Evolutionary conservation across 352 stramenopile species (phyloP).

Genomic region (Phytophthora cryptogea): DNA sequence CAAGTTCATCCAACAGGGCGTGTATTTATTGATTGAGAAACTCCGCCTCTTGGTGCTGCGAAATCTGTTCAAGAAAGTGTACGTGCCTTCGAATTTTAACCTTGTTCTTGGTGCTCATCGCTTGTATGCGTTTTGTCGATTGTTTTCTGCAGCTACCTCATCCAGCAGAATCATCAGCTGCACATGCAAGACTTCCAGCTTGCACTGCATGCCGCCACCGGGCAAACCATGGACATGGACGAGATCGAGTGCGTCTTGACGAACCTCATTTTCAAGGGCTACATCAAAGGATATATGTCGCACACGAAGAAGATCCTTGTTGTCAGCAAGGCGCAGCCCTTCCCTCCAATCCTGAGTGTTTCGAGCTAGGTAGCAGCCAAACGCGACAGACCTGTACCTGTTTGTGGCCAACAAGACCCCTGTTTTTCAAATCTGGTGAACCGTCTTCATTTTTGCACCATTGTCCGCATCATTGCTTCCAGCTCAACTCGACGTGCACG

Average conservation of each 20-base stretch:
- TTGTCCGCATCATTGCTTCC: conserved; percentile 69
- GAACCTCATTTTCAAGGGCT: conserved; percentile 97
- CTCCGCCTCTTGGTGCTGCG: conserved; percentile 94
- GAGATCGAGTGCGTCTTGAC: conserved; percentile 97
- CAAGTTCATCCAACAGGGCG: conserved; percentile 91
- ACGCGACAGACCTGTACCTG: conserved; percentile 1
- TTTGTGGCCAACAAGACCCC: conserved; percentile 1
- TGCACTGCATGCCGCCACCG: conserved; percentile 85
- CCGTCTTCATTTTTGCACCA: conserved; percentile 52
- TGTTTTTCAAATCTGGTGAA: neutral
- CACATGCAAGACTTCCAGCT: conserved; percentile 90
- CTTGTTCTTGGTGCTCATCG: neutral
- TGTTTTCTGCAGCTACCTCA: conserved; percentile 60
- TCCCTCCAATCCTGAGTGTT: conserved; percentile 87
- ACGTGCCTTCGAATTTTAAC: conserved; percentile 37
- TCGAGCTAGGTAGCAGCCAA: conserved; percentile 48
- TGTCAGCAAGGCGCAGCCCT: conserved; percentile 94
- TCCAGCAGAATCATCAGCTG: conserved; percentile 89
- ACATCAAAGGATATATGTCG: conserved; percentile 97
- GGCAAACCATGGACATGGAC: conserved; percentile 91
- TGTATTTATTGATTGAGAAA: conserved; percentile 97
- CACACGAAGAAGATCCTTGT: conserved; percentile 96
- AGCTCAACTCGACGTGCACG: conserved; percentile 61
- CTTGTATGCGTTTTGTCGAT: conserved; percentile 4
- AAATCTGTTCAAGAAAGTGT: conserved; percentile 97